Base-by-base conservation (phyloP, 1,139 yeast species). In the Hyphopichia burtonii region DNA sequence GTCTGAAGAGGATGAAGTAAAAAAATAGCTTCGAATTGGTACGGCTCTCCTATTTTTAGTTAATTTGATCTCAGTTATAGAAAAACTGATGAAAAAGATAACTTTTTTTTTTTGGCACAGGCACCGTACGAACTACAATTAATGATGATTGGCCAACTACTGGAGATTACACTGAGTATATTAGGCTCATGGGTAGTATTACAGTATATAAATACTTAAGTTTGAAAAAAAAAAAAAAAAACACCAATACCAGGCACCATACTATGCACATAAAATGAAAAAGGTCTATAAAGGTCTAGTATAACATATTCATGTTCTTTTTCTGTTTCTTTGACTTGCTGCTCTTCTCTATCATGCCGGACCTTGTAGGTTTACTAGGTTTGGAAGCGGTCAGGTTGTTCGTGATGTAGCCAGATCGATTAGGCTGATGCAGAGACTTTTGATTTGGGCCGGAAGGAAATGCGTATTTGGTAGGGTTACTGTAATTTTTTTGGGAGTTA, bases 301-400 rank as follows among this genome's bases (percentile, higher is more conserved):
- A 48, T 19, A 46, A 39, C 36, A 42, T 38, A 41, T 42, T 46
- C 22, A 46, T 47, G 31, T 47, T 49, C 43, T 31, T 47, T 18
- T 42, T 43, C 34, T 41, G 42, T 33, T 45, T 44, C 41, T 49
- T 52, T 30, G 44, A 31, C 36, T 47, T 50, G 9, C 44, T 41
- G 31, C 49, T 48, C 34, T 37, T 44, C 31, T 54, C 56, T 31
- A 57, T 52, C 20, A 55, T 42, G 7, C 60, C 61, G 2, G 58
- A 47, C 37, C 61, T 43, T 4, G 60, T 48, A 4, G 58, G 57
- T 34, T 46, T 31, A 9, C 17, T 5, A 11, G 43, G 38, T 16
- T 39, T 37, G 3, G 36, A 14, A n/a, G 27, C 37, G 6, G 17
- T 25, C 25, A 17, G 28, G 11, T 22, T 31, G 10, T 15, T 20